Evolutionary conservation across 2,329 filamentous ascomycete genomes (phyloP).

Genomic region (Zymoseptoria tritici): DNA sequence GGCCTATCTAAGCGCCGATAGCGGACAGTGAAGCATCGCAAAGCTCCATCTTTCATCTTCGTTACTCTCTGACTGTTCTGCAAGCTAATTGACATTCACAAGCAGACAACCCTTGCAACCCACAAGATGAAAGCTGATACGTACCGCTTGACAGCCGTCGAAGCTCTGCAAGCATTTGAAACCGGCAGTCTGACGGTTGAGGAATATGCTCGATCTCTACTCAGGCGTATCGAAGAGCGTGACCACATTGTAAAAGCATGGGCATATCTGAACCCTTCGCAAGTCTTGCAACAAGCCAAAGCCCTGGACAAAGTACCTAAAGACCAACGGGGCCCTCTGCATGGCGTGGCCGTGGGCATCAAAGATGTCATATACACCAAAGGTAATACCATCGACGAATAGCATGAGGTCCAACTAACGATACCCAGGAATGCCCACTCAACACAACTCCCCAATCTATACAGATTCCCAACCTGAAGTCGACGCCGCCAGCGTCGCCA

Average conservation of each 20-base stretch:
- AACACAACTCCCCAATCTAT: constrained; percentile 51
- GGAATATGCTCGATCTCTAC: constrained; percentile 42
- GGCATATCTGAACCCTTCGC: constrained; percentile 39
- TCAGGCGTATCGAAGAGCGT: constrained; percentile 39
- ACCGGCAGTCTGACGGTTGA: constrained; percentile 42
- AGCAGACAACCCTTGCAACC: not conserved
- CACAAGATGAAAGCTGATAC: constrained; percentile 8
- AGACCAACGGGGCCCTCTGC: constrained; percentile 46
- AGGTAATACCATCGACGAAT: not conserved
- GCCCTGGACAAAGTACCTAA: constrained; percentile 44
- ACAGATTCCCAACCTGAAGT: constrained; percentile 36
- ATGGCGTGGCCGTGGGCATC: constrained; percentile 52
- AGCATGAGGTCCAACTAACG: not conserved
- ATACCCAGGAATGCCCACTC: constrained; percentile 46
- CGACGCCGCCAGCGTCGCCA: constrained; percentile 47
- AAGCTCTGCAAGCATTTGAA: constrained; percentile 35
- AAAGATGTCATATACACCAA: constrained; percentile 56
- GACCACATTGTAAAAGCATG: constrained; percentile 45
- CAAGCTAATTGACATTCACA: not conserved
- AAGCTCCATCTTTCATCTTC: not conserved
- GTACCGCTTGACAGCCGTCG: constrained; percentile 36
- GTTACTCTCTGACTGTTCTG: not conserved
- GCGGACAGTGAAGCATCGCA: not conserved
- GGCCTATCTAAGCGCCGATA: not conserved
- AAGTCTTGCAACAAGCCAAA: constrained; percentile 35